Base-by-base conservation (phyloP, 139 green algal species). In the Micromonas pusilla region DNA sequence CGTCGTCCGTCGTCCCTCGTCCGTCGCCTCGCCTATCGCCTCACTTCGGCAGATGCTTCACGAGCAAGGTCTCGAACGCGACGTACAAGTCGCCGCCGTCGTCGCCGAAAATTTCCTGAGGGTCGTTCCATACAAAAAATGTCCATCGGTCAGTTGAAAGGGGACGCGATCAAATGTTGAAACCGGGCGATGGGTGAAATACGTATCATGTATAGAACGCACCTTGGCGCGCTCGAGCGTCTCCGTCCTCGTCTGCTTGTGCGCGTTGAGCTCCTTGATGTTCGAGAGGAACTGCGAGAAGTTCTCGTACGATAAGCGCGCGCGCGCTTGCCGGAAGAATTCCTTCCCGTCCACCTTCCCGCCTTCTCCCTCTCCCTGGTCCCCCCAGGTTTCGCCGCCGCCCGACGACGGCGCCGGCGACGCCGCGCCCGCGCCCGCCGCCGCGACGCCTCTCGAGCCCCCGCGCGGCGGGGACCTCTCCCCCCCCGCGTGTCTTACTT, bases 241-340 rank as follows among this genome's bases (percentile, higher is more conserved):
- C 25, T 95, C 88, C 34, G 93, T 88, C 25, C 89, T 76, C 30
- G 77, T 90, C 66, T 89, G 81, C 38, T 86, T 80, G 20, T 89
- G 88, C 2, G 85, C 86, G 66, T 95, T 95, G 6, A 95, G 88
- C 81, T 94, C 89, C 80, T 94, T 91, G 76, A 81, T 81, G 38
- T 81, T 81, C 63, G 78, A 76, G 36, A 94, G 75, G 75, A 94
- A 94, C 53, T 85, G 76, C 20, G 73, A 87, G 86, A 95, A 95
- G 54, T 91, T 81, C 79, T 95, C 88, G 68, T 92, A 92, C 1
- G 84, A 87, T 54, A 95, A 81, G 2, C 87, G 84, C 21, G 82
- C 80, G 66, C 88, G 38, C 21, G 77, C 77, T 3, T 68, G 38
- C 21, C 77, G 65, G 77, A 81, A 81, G 77, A 81, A 81, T 65